Conservation (phyloP, 2,329 filamentous ascomycete species). For the Clonostachys sp. region DNA sequence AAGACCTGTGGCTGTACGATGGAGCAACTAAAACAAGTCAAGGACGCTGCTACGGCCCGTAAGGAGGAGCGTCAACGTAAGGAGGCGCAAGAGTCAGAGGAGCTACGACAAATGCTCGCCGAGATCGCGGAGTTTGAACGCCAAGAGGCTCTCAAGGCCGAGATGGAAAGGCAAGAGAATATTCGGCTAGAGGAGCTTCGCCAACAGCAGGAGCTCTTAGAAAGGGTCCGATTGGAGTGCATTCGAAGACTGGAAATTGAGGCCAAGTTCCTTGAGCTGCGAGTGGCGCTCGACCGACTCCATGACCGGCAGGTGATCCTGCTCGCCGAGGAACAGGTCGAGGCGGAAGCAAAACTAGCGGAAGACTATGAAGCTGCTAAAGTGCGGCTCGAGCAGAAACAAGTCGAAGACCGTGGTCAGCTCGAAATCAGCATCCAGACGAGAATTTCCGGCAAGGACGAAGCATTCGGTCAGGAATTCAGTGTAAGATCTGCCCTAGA, state of each 20-base stretch:
- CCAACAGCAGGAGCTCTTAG: slow-evolving; percentile 26
- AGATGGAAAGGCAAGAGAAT: slow-evolving; percentile 29
- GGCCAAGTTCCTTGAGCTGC: slow-evolving; percentile 29
- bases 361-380: slow-evolving; percentile 12
- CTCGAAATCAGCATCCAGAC: slow-evolving; percentile 14
- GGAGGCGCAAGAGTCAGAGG: slow-evolving; percentile 26
- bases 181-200: slow-evolving; percentile 27
- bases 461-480: slow-evolving; percentile 31
- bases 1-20: slow-evolving; percentile 64
- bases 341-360: slow-evolving; percentile 19
- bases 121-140: slow-evolving; percentile 44
- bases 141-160: slow-evolving; percentile 34
- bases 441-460: slow-evolving; percentile 25
- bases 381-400: slow-evolving; percentile 21
- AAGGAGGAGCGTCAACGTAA: slow-evolving; percentile 21
- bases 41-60: slow-evolving; percentile 25
- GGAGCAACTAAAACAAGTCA: slow-evolving; percentile 34
- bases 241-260: slow-evolving; percentile 30
- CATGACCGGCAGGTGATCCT: slow-evolving; percentile 34
- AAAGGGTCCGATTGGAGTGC: slow-evolving; percentile 31
- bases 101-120: slow-evolving; percentile 31
- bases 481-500: slow-evolving; percentile 32
- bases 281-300: slow-evolving; percentile 26
- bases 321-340: slow-evolving; percentile 29
- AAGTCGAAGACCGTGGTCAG: slow-evolving; percentile 22